Evolutionary conservation across 2,329 filamentous ascomycete genomes (phyloP).

Genomic region (Penicillium sp.): DNA sequence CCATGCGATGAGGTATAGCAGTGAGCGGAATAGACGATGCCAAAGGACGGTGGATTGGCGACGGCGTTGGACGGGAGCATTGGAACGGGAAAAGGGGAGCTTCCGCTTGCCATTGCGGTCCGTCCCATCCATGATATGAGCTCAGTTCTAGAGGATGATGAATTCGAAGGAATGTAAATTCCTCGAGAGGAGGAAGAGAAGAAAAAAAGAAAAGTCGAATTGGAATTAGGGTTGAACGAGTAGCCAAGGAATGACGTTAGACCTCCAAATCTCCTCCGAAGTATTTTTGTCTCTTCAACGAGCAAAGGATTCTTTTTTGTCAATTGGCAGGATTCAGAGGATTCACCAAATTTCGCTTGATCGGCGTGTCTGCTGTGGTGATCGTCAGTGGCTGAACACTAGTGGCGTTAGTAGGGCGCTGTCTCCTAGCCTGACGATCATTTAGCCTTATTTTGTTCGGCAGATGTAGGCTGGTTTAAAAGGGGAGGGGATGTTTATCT

Average conservation of each 20-base stretch:
- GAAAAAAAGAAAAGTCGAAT: neutral
- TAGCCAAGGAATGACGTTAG: constrained; percentile 10
- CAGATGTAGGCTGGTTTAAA: too few species aligned
- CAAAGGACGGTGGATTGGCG: constrained; percentile 42
- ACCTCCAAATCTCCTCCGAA: neutral
- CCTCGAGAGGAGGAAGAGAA: neutral
- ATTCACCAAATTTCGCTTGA: too few species aligned
- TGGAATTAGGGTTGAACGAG: neutral
- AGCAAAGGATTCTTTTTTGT: neutral
- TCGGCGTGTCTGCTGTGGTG: constrained; percentile 11
- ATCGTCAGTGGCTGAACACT: constrained; percentile 25
- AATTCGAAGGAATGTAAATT: neutral
- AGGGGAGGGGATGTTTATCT: too few species aligned
- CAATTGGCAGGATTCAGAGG: too few species aligned
- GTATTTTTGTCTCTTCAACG: neutral
- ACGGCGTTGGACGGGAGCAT: constrained; percentile 28
- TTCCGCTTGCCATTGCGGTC: constrained; percentile 24
- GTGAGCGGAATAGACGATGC: constrained; percentile 62
- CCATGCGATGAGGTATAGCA: constrained; percentile 69
- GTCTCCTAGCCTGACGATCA: constrained; percentile 18
- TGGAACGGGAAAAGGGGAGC: constrained; percentile 27
- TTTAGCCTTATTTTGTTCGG: neutral
- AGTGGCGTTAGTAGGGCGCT: too few species aligned
- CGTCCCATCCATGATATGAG: constrained; percentile 16
- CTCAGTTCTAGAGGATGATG: neutral